Evolutionary conservation across 2,329 filamentous ascomycete genomes (phyloP).

Genomic region (Cryphonectria parasitica): DNA sequence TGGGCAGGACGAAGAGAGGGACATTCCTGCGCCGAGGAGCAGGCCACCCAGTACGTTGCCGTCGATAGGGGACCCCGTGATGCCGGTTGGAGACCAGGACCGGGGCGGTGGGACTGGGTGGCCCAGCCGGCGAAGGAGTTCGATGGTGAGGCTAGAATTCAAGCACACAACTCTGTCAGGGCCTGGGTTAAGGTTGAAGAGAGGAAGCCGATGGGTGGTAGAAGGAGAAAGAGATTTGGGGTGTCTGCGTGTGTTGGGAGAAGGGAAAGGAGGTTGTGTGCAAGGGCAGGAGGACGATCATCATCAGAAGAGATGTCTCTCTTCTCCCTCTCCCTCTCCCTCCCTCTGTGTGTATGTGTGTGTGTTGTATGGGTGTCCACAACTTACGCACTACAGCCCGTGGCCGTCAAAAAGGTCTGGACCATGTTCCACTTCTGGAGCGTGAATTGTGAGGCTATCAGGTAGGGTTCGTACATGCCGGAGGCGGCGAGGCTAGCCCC

Average conservation of each 20-base stretch:
- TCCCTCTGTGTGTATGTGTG: neutral
- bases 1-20: conserved; percentile 66
- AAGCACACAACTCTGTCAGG: conserved; percentile 2
- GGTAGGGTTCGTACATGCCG: conserved; percentile 62
- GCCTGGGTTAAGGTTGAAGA: neutral
- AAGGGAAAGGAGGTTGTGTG: too few relatives aligned
- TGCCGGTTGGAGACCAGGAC: conserved; percentile 53
- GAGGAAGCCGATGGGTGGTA: conserved; percentile 4
- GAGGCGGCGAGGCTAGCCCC: conserved; percentile 64
- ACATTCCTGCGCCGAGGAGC: conserved; percentile 68
- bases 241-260: neutral
- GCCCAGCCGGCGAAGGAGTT: conserved; percentile 48
- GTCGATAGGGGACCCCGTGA: conserved; percentile 57
- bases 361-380: conserved; percentile 34
- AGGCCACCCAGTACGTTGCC: conserved; percentile 68
- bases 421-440: conserved; percentile 68
- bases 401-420: conserved; percentile 65
- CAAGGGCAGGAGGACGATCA: neutral
- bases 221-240: neutral
- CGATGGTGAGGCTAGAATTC: conserved; percentile 48
- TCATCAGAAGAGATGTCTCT: neutral
- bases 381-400: conserved; percentile 62
- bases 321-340: neutral
- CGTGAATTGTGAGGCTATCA: conserved; percentile 64
- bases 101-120: conserved; percentile 52